phyloP scores from a whole-genome alignment of 306 rosid species.

The Chamaecrista fasciculata region DNA sequence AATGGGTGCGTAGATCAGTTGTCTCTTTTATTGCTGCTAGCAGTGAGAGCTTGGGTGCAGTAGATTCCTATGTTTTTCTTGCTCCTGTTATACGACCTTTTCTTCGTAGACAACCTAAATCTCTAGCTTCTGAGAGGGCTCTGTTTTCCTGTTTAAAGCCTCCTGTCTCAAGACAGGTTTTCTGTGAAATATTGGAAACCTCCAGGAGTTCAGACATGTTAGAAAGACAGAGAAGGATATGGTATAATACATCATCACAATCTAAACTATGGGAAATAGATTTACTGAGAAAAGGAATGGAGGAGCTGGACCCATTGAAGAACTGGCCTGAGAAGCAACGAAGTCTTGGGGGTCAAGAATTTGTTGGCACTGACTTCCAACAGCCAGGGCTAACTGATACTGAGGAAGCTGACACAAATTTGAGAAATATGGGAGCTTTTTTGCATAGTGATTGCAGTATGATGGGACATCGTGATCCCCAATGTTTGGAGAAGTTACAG shows the following conservation, averaged over 20 bases:
- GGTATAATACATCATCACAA: slow-evolving; percentile 79
- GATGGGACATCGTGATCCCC: slow-evolving; percentile 62
- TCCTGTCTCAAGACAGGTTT: slow-evolving; percentile 77
- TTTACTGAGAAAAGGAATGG: slow-evolving; percentile 66
- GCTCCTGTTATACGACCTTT: slow-evolving; percentile 87
- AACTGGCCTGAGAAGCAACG: slow-evolving; percentile 71
- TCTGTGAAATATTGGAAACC: slow-evolving; percentile 74
- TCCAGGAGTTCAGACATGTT: slow-evolving; percentile 95
- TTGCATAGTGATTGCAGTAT: slow-evolving; percentile 50
- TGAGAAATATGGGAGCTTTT: slow-evolving; percentile 71
- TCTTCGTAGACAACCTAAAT: slow-evolving; percentile 84
- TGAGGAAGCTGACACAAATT: slow-evolving; percentile 66
- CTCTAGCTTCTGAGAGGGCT: slow-evolving; percentile 81
- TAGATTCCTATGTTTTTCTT: slow-evolving; percentile 92
- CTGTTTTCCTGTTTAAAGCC: slow-evolving; percentile 77
- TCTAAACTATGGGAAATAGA: slow-evolving; percentile 93
- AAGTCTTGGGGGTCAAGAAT: slow-evolving; percentile 48
- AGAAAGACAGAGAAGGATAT: slow-evolving; percentile 95
- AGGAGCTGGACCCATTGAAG: slow-evolving; percentile 55
- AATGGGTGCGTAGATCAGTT: slow-evolving; percentile 88
- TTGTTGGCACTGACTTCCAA: slow-evolving; percentile 45
- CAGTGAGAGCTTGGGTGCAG: slow-evolving; percentile 87
- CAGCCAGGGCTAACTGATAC: slow-evolving; percentile 58
- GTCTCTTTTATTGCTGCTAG: slow-evolving; percentile 89
- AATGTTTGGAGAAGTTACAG: slow-evolving; percentile 69